A percentile compares a stretch with the other conserved stretches of the same genome.
Evolutionary conservation across 2,329 filamentous ascomycete species (phyloP).

Genomic region (Aspergillus sp.): DNA sequence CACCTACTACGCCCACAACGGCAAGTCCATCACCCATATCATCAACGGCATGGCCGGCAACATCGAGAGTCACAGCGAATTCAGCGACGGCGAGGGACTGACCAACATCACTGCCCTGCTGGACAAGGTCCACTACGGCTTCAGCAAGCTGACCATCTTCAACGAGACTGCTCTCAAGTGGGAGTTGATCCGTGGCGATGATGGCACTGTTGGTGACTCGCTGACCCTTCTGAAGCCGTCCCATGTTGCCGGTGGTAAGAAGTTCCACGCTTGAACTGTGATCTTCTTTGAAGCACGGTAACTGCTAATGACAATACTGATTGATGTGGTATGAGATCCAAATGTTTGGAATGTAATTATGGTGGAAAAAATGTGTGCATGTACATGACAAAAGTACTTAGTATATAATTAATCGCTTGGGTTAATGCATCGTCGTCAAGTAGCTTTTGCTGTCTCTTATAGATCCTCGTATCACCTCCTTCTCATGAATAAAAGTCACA

Average conservation of each 20-base stretch:
- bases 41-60: slow-evolving; percentile 58
- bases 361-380: neutral
- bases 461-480: too few relatives aligned
- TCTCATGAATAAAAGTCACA: too few relatives aligned
- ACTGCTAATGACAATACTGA: too few relatives aligned
- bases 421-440: too few relatives aligned
- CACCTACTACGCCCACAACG: slow-evolving; percentile 52
- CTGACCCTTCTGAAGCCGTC: slow-evolving; percentile 38
- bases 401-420: neutral
- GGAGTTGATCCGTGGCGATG: slow-evolving; percentile 50
- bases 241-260: neutral
- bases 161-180: slow-evolving; percentile 47
- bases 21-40: slow-evolving; percentile 53
- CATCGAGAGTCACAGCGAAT: slow-evolving; percentile 51
- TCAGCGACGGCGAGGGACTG: slow-evolving; percentile 35
- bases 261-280: neutral
- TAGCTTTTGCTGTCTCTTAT: too few relatives aligned
- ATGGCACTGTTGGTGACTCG: slow-evolving; percentile 40
- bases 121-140: slow-evolving; percentile 51
- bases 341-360: neutral
- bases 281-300: too few relatives aligned
- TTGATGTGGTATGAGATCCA: neutral
- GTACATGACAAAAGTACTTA: neutral
- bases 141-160: slow-evolving; percentile 50
- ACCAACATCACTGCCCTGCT: slow-evolving; percentile 50